Percentiles rank a stretch among this genome's conserved stretches.
These are phyloP conservation scores for Lasiodiplodia sp. DNA, from an alignment of 2,329 filamentous ascomycete species.

Conservation along the genomic window DNA sequence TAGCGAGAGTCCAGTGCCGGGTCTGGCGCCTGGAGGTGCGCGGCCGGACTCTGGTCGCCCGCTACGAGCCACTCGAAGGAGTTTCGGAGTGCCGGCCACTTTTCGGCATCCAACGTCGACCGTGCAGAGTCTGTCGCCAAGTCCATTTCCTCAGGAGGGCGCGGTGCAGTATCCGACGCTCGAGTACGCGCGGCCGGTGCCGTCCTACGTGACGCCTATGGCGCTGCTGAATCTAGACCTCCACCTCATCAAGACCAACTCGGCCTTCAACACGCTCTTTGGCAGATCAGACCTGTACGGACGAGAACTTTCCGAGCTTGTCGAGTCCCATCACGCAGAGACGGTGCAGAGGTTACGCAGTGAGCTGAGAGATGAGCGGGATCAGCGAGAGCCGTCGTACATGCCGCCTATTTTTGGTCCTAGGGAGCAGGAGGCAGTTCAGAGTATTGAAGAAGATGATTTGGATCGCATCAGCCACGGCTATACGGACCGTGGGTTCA, in stretches of 20 bases:
- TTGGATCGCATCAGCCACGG: constrained; percentile 54
- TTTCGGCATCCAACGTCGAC: constrained; percentile 32
- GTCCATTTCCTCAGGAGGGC: constrained; percentile 14
- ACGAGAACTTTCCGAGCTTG: constrained; percentile 52
- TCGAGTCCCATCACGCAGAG: constrained; percentile 51
- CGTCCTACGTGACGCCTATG: constrained; percentile 30
- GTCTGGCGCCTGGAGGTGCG: constrained; percentile 37
- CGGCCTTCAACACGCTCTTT: constrained; percentile 53
- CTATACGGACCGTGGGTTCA: constrained; percentile 46
- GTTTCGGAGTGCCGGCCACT: constrained; percentile 23
- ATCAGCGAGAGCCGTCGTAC: constrained; percentile 57
- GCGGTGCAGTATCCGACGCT: constrained; percentile 15
- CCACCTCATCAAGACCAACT: constrained; percentile 54
- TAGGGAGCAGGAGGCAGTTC: constrained; percentile 52
- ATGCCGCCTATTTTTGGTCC: constrained; percentile 57
- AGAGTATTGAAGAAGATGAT: constrained; percentile 50
- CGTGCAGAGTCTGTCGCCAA: constrained; percentile 20
- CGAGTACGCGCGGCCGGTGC: neutral
- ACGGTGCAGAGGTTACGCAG: constrained; percentile 53
- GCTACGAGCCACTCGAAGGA: constrained; percentile 26
- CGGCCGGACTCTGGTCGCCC: constrained; percentile 15
- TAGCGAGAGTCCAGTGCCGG: constrained; percentile 37
- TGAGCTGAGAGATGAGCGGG: constrained; percentile 55
- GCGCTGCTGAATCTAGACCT: constrained; percentile 58
- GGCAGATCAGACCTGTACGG: constrained; percentile 47